Evolutionary conservation across 2,329 filamentous ascomycete genomes (phyloP).

Genomic region (Parafenestella ontariensis): DNA sequence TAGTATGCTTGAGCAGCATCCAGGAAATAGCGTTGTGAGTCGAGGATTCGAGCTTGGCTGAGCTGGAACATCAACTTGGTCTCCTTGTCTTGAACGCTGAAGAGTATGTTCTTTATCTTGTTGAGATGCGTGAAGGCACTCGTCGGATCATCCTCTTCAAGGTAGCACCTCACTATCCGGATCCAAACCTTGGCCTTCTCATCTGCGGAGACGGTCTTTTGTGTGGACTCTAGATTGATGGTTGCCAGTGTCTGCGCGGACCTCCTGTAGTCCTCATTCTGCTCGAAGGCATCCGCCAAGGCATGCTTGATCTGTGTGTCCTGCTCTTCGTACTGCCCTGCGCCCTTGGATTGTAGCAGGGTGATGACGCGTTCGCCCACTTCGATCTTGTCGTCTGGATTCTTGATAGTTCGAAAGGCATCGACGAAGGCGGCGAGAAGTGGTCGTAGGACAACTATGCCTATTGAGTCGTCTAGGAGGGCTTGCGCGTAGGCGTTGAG

Average conservation of each 20-base stretch:
- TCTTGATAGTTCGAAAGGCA: conserved; percentile 66
- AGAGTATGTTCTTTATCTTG: conserved; percentile 92
- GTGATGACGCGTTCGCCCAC: conserved; percentile 77
- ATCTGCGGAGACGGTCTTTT: conserved; percentile 80
- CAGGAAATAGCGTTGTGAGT: conserved; percentile 88
- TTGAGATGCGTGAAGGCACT: conserved; percentile 87
- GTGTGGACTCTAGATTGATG: conserved; percentile 88
- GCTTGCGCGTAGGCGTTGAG: conserved; percentile 72
- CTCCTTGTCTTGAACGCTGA: conserved; percentile 75
- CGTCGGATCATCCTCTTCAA: conserved; percentile 91
- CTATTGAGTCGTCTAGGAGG: conserved; percentile 72
- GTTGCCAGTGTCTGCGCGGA: conserved; percentile 81
- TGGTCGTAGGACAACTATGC: conserved; percentile 76
- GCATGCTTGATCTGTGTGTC: conserved; percentile 79
- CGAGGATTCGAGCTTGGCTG: conserved; percentile 89
- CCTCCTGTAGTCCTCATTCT: conserved; percentile 77
- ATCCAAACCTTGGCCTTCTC: conserved; percentile 89
- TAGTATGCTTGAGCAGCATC: conserved; percentile 89
- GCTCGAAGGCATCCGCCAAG: conserved; percentile 83
- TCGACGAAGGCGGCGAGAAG: conserved; percentile 72
- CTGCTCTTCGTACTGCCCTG: conserved; percentile 82
- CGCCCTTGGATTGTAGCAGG: conserved; percentile 69
- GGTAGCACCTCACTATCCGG: conserved; percentile 89
- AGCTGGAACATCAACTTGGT: conserved; percentile 86
- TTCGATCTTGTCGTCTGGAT: conserved; percentile 73